phyloP scores from a whole-genome alignment of 257 asterid species.

The Solanum chiquidenum region DNA sequence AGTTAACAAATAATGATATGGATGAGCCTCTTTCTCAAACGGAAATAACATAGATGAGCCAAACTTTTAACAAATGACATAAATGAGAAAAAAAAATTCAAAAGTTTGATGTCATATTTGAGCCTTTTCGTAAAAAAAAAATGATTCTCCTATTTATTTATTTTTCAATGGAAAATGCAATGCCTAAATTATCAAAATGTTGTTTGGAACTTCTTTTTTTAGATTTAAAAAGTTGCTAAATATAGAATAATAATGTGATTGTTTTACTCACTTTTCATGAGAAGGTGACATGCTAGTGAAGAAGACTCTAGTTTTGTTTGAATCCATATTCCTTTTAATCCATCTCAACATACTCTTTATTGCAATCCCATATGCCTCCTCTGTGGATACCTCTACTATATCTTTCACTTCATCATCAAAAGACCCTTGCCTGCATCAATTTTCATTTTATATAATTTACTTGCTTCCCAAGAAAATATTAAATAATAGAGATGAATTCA shows the following conservation, averaged over 20 bases:
- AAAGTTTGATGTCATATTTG: no score
- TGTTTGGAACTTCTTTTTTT: no score
- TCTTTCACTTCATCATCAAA: conserved; percentile 4
- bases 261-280: not conserved
- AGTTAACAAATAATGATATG: no score
- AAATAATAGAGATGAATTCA: accelerated
- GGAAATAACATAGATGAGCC: no score
- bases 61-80: no score
- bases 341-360: conserved; percentile 5
- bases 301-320: not conserved
- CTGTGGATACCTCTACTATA: not conserved
- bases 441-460: not conserved
- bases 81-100: no score
- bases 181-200: no score
- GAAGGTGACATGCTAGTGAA: conserved; percentile 4
- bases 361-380: not conserved
- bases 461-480: not conserved
- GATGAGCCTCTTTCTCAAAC: no score
- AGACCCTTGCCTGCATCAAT: not conserved
- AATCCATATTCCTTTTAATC: not conserved
- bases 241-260: no score
- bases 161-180: no score
- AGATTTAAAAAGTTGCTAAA: not conserved
- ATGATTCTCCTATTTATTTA: no score
- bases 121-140: no score